Evolutionary conservation across 176 grass and related monocot species (phyloP), one percentile per base, ranked within the genome.

Genomic region (Triticum aestivum): DNA sequence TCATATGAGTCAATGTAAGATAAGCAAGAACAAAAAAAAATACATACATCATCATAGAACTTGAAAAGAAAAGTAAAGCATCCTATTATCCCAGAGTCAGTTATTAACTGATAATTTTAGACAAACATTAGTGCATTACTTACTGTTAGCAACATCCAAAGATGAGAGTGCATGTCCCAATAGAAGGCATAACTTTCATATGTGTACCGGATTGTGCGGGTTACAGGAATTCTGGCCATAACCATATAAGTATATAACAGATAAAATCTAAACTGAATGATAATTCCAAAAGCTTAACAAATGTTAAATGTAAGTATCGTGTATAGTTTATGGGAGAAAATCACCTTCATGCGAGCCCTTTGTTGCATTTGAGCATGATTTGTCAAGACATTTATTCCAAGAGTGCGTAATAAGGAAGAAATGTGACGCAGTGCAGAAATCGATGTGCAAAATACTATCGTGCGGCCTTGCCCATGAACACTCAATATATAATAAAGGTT

Each of bases 311-410:
- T 78, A 32, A 69, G 15, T 8, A 77, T 9, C 59, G 5, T 70
- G n/a, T 18, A 73, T 8, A 79, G 15, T 79, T 30, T 32, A 88
- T 51, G 13, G 41, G 66, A 64, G 54, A 59, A 21, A 69, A 85
- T 82, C 76, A 98, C 95, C 92, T 98, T 98, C 82, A 98, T 93
- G 86, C 95, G 93, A 85, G 95, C 95, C 81, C 95, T 93, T 88
- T 98, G 95, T 92, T 98, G 95, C 95, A 98, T 98, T 84, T 98
- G 95, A 83, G 95, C 95, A 91, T 98, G 95, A 88, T 95, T 94
- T 84, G 91, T 98, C 87, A 87, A 86, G 34, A 85, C 41, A 83
- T 93, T 92, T 47, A 98, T 88, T 83, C 83, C 87, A 87, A 98
- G 89, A 77, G 75, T 79, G 51, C 82, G 89, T 38, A 98, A 83